Conservation (phyloP, 2,329 filamentous ascomycete species). For the Pezicula radicicola region DNA sequence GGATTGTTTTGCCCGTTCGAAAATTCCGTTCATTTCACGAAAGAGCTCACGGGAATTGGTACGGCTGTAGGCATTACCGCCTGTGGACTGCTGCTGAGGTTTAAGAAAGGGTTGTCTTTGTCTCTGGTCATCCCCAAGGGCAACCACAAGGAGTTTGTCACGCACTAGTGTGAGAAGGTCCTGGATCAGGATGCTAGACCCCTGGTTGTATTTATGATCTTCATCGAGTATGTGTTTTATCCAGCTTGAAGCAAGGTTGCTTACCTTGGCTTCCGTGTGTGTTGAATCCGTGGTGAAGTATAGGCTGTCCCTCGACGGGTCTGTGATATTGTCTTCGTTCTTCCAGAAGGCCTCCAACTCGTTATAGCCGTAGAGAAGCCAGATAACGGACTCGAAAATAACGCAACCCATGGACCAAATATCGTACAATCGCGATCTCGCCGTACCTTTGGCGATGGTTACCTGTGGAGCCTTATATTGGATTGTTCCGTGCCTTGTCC, state of each 20-base stretch:
- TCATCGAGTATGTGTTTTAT: background rate
- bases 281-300: background rate
- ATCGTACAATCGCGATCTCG: conserved; percentile 3
- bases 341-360: conserved; percentile 1
- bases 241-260: background rate
- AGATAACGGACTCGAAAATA: conserved; percentile 5
- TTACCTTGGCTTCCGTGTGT: background rate
- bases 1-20: too few relatives aligned
- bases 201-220: background rate
- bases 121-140: too few relatives aligned
- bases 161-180: background rate
- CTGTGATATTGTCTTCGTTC: background rate
- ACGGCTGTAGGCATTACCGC: too few relatives aligned
- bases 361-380: conserved; percentile 5
- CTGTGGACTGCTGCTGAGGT: too few relatives aligned
- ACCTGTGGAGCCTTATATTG: too few relatives aligned
- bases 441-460: too few relatives aligned
- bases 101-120: too few relatives aligned
- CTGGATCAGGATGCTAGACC: too few relatives aligned
- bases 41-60: too few relatives aligned
- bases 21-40: too few relatives aligned
- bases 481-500: too few relatives aligned
- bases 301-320: background rate
- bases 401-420: conserved; percentile 11
- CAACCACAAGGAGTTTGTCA: background rate